Conservation (phyloP, 768 basidiomycete genomes). For the Mycena rebaudengoi region DNA sequence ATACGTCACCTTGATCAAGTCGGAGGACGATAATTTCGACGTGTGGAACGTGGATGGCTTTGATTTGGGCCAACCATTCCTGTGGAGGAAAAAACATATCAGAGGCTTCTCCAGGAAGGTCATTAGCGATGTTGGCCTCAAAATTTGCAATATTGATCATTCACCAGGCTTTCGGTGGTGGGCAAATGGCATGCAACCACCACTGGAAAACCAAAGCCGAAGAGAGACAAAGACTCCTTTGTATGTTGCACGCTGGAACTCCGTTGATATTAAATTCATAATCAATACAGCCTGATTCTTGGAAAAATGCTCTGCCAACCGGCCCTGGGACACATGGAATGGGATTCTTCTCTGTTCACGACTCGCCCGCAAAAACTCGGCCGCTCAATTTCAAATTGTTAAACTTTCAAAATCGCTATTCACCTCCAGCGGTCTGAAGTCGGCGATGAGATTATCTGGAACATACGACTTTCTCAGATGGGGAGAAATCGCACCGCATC, state of each 20-base stretch:
- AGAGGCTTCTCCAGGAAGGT: too few relatives aligned
- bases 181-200: neutral
- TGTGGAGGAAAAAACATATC: neutral
- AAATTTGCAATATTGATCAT: too few relatives aligned
- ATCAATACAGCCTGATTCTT: slow-evolving; percentile 13
- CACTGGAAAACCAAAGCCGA: neutral
- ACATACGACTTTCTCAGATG: slow-evolving; percentile 8
- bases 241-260: neutral
- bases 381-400: slow-evolving; percentile 27
- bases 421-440: too few relatives aligned
- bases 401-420: too few relatives aligned
- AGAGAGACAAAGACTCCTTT: neutral
- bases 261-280: neutral
- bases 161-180: slow-evolving; percentile 24
- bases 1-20: neutral
- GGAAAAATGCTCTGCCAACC: slow-evolving; percentile 26
- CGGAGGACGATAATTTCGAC: neutral
- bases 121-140: too few relatives aligned
- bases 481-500: slow-evolving; percentile 23
- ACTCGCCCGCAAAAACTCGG: neutral
- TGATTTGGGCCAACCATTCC: neutral
- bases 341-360: slow-evolving; percentile 15
- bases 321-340: slow-evolving; percentile 26
- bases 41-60: slow-evolving; percentile 3
- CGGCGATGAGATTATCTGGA: too few relatives aligned